These are phyloP conservation scores for Scedosporium aurantiacum DNA, from an alignment of 2,329 filamentous ascomycete genomes.

Conservation along the genomic window DNA sequence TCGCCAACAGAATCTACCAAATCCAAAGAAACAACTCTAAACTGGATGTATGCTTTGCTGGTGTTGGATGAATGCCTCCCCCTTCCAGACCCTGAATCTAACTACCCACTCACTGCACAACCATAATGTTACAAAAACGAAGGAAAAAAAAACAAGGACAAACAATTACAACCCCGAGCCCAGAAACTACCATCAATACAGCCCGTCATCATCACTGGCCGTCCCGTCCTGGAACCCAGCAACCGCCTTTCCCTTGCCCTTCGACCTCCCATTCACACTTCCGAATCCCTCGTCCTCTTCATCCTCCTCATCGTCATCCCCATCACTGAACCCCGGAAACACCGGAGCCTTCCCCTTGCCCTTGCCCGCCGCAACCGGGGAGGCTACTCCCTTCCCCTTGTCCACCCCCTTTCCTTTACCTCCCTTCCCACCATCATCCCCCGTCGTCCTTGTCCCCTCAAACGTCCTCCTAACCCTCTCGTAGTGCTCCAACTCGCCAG, in stretches of 20 bases:
- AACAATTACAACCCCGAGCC: too few species aligned
- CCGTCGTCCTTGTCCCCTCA: slow-evolving; percentile 45
- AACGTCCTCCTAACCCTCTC: slow-evolving; percentile 74
- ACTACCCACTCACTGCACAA: too few species aligned
- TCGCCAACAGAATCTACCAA: too few species aligned
- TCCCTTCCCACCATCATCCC: slow-evolving; percentile 26
- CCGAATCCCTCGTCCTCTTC: slow-evolving; percentile 31
- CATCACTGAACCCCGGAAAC: slow-evolving; percentile 20
- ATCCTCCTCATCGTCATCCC: slow-evolving; percentile 50
- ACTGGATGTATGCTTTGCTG: too few species aligned
- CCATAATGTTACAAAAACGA: too few species aligned
- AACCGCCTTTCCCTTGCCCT: slow-evolving; percentile 46
- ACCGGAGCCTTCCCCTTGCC: slow-evolving; percentile 21
- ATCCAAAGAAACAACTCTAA: too few species aligned
- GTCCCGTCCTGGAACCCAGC: slow-evolving; percentile 40
- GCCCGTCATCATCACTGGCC: slow-evolving; percentile 44
- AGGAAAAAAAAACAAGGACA: too few species aligned
- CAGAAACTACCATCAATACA: slow-evolving; percentile 30
- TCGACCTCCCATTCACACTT: slow-evolving; percentile 22
- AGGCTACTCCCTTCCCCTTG: slow-evolving; percentile 17
- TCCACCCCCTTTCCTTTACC: slow-evolving; percentile 11
- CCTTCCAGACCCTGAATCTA: too few species aligned
- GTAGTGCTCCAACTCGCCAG: slow-evolving; percentile 86
- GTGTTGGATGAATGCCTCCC: too few species aligned
- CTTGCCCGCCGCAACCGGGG: slow-evolving; percentile 9